Evolutionary conservation across 768 basidiomycete species (phyloP), one percentile per base, ranked within the genome.

Genomic region (Calvatia gigantea): DNA sequence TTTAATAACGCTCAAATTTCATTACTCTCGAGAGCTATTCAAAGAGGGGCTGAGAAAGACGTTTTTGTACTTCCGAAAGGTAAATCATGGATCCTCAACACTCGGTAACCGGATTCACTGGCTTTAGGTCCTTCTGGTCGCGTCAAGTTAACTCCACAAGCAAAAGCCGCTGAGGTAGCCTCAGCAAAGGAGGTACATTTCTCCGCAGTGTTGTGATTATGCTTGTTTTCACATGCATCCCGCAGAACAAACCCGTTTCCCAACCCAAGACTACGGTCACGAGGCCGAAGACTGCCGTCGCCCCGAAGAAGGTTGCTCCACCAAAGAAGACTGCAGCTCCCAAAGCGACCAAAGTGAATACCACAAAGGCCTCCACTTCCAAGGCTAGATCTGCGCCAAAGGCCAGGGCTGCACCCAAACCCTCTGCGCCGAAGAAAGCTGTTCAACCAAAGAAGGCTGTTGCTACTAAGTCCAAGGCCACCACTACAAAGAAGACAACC

Each of bases 1-100:
- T 87, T 94, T 59, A 87, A 85, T 50, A 77, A 86, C 56, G 82
- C 90, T 19, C 92, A 94, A 73, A 80, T 75, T 64, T 83, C 81
- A 42, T 87, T 91, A 72, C 81, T 98, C 63, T 81, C 86, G 57
- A 85, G 79, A 61, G 93, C 94, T 52, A 87, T 98, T 67, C 74
- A 81, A 51, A 73, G 79, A n/a, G 94, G 95, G 52, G 83, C 81
- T 32, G 89, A 94, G 66, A 91, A 89, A 70, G 84, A 85, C 51
- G 74, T 87, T 60, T 95, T 98, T 70, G 75, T 84, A 25, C 79
- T 96, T 33, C 95, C 94, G 63, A 96, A 95, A 79, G 95, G 94
- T 86, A 66, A 63, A 27, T 37, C 23, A 27, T 54, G 49, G 19
- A 21, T 55, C 52, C 28, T 29, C 21, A 49, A 37, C 48, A 32